A percentile compares a stretch with the other conserved stretches of the same genome.
phyloP scores from a whole-genome alignment of 2,329 filamentous ascomycete species.

The Botryotinia globosa region DNA sequence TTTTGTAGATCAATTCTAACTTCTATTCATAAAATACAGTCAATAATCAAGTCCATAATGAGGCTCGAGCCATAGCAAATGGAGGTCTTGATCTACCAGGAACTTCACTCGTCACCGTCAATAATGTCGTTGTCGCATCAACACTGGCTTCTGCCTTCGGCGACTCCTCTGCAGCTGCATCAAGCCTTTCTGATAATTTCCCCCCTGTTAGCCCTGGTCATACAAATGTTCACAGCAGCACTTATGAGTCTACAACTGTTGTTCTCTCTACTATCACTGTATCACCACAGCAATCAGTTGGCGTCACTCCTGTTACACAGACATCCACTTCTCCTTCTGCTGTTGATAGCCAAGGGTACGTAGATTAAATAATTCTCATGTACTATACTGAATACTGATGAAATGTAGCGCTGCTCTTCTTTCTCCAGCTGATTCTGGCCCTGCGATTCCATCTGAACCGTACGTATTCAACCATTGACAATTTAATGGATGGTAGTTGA shows the following conservation, averaged over 20 bases:
- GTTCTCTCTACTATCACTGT: background rate
- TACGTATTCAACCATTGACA: background rate
- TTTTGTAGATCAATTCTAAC: background rate
- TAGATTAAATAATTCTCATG: background rate
- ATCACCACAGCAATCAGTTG: background rate
- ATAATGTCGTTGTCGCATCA: conserved; percentile 16
- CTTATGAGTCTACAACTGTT: background rate
- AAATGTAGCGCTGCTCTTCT: background rate
- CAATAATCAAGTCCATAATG: background rate
- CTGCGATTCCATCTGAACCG: background rate
- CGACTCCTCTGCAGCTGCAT: background rate
- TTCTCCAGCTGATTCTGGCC: background rate
- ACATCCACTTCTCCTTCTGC: background rate
- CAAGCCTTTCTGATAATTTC: background rate
- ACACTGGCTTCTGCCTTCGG: background rate
- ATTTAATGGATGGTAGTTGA: background rate
- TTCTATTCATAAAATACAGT: background rate
- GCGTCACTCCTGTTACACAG: background rate
- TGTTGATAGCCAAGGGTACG: background rate
- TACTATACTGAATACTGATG: background rate
- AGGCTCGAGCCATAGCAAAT: background rate
- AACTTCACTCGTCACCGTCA: conserved; percentile 5
- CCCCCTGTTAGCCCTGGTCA: background rate
- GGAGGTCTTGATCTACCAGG: background rate
- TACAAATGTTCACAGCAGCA: background rate